phyloP scores from a whole-genome alignment of 768 basidiomycete genomes.

The Lyophyllum semitale region DNA sequence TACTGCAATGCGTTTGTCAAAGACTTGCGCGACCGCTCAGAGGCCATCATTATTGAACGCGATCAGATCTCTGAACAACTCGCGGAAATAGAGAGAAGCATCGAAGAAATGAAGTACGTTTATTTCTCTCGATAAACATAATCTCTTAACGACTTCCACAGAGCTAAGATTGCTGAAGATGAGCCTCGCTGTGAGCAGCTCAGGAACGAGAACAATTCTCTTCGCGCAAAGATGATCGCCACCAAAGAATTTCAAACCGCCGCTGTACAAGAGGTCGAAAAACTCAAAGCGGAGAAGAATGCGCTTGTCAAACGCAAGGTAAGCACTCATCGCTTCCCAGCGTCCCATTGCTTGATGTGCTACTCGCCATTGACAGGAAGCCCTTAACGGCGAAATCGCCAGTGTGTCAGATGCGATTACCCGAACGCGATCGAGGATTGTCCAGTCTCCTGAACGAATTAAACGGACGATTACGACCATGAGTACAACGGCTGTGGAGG shows the following conservation, averaged over 20 bases:
- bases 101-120: constrained; percentile 58
- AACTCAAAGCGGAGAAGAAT: constrained; percentile 72
- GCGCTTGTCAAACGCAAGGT: constrained; percentile 66
- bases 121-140: background rate
- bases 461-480: constrained; percentile 81
- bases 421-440: constrained; percentile 73
- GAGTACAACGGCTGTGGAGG: constrained; percentile 64
- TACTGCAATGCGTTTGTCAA: constrained; percentile 60
- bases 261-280: constrained; percentile 66
- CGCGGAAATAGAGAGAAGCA: constrained; percentile 48
- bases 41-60: constrained; percentile 60
- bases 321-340: constrained; percentile 8
- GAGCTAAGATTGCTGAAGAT: constrained; percentile 65
- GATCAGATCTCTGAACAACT: constrained; percentile 54
- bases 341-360: background rate
- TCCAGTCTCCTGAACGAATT: constrained; percentile 90
- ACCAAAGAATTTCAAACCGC: constrained; percentile 66
- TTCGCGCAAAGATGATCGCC: constrained; percentile 67
- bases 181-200: constrained; percentile 68
- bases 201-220: constrained; percentile 56
- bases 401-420: constrained; percentile 60
- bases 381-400: constrained; percentile 59
- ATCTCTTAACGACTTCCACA: constrained; percentile 24
- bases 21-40: constrained; percentile 61
- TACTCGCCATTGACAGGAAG: constrained; percentile 43